Conservation (phyloP, 2,329 filamentous ascomycete species). For the Chalara sp. region DNA sequence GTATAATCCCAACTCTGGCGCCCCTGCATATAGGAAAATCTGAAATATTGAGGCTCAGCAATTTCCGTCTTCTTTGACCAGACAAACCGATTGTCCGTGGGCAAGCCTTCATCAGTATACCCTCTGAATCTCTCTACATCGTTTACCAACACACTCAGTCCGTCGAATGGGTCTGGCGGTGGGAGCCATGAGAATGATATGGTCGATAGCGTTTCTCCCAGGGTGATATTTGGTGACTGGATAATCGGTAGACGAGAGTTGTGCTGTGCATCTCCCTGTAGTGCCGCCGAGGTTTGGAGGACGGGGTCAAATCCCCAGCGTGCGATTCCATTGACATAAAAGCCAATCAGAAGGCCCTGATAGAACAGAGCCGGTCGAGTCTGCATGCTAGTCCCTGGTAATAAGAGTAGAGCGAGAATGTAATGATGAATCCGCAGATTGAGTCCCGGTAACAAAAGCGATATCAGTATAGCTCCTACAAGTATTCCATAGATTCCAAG, state of each 20-base stretch:
- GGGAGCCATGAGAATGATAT: conserved; percentile 28
- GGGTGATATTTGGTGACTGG: conserved; percentile 38
- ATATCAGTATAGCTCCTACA: conserved; percentile 57
- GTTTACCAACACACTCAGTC: conserved; percentile 75
- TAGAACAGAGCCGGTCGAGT: conserved; percentile 79
- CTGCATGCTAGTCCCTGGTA: conserved; percentile 84
- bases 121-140: conserved; percentile 76
- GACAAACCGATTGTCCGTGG: conserved; percentile 43
- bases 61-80: conserved; percentile 47
- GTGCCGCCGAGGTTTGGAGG: conserved; percentile 69
- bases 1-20: conserved; percentile 63
- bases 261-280: conserved; percentile 62
- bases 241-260: conserved; percentile 55
- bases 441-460: conserved; percentile 67
- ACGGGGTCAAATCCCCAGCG: conserved; percentile 91
- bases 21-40: conserved; percentile 68
- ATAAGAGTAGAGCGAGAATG: conserved; percentile 76
- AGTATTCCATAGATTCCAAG: conserved; percentile 72
- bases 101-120: conserved; percentile 50
- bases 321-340: conserved; percentile 91
- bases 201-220: conserved; percentile 41
- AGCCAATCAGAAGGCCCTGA: conserved; percentile 80
- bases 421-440: conserved; percentile 92
- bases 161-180: conserved; percentile 54
- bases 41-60: conserved; percentile 62